phyloP scores from a whole-genome alignment of 2,329 filamentous ascomycete genomes.

The Cercospora citrullina region DNA sequence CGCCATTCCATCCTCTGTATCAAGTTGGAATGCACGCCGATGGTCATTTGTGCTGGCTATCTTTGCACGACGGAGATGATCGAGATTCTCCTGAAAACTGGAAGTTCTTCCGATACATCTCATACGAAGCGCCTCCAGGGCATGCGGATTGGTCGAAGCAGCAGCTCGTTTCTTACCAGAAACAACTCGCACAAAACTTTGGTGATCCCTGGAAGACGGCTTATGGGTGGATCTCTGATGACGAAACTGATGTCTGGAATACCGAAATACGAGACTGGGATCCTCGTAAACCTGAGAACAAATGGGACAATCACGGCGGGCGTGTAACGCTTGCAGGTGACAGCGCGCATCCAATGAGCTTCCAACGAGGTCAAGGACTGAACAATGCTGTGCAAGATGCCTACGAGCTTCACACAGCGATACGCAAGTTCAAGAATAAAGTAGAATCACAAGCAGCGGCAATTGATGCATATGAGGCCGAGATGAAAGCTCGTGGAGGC shows the following conservation, averaged over 20 bases:
- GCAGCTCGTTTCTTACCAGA: slow-evolving; percentile 11
- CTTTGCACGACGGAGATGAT: slow-evolving; percentile 16
- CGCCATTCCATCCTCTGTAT: slow-evolving; percentile 15
- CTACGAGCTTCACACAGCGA: slow-evolving; percentile 1
- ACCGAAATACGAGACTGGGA: slow-evolving; percentile 24
- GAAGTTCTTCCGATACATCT: slow-evolving; percentile 21
- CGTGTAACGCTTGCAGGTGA: slow-evolving; percentile 39
- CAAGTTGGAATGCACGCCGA: slow-evolving; percentile 22
- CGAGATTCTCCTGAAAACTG: slow-evolving; percentile 13
- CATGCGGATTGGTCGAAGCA: slow-evolving; percentile 12
- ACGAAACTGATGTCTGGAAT: slow-evolving; percentile 5
- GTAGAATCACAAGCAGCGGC: neutral
- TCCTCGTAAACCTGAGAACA: slow-evolving; percentile 18
- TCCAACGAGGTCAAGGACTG: slow-evolving; percentile 46
- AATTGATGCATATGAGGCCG: slow-evolving; percentile 7
- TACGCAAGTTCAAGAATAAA: neutral
- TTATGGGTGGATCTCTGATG: slow-evolving; percentile 12
- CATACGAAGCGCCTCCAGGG: slow-evolving; percentile 15
- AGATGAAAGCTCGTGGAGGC: slow-evolving; percentile 20
- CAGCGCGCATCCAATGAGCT: slow-evolving; percentile 49
- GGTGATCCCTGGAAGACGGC: slow-evolving; percentile 15
- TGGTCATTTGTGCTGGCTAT: slow-evolving; percentile 12
- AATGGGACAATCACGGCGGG: slow-evolving; percentile 31
- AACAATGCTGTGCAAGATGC: slow-evolving; percentile 46
- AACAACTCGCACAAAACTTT: slow-evolving; percentile 12